Evolutionary conservation across 2,329 filamentous ascomycete genomes (phyloP).

Genomic region (Sarocladium brachiariae): DNA sequence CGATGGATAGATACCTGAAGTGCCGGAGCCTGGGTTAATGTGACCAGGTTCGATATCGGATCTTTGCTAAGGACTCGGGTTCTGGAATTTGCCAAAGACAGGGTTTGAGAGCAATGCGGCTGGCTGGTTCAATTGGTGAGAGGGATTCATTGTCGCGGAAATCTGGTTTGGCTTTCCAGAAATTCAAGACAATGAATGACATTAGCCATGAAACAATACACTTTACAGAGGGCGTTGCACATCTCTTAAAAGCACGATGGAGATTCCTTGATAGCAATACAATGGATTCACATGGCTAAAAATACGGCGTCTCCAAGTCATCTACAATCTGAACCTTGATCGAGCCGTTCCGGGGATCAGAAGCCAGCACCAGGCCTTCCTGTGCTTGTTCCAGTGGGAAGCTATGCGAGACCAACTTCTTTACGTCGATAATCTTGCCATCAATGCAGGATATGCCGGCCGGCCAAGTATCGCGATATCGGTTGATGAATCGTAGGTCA

Average conservation of each 20-base stretch:
- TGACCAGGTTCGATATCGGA: too few relatives aligned
- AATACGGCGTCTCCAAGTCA: constrained; percentile 9
- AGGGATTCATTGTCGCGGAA: too few relatives aligned
- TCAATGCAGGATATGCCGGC: constrained; percentile 54
- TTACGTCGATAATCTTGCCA: constrained; percentile 54
- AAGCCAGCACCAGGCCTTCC: constrained; percentile 31
- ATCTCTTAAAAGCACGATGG: background rate
- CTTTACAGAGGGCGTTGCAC: background rate
- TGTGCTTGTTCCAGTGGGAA: constrained; percentile 55
- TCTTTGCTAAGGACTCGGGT: too few relatives aligned
- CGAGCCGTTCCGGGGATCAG: constrained; percentile 25
- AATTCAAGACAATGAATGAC: too few relatives aligned
- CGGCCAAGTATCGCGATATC: constrained; percentile 65
- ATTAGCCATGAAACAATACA: too few relatives aligned
- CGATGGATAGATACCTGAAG: too few relatives aligned
- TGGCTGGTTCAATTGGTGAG: too few relatives aligned
- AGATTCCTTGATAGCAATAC: background rate
- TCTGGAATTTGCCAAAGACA: too few relatives aligned
- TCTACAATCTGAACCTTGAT: constrained; percentile 29
- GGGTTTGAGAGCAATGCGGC: too few relatives aligned
- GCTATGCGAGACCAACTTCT: constrained; percentile 51
- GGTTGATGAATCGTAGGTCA: constrained; percentile 63
- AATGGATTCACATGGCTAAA: background rate
- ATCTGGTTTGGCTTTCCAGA: too few relatives aligned
- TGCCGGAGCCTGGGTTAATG: too few relatives aligned